A percentile compares a stretch with the other conserved stretches of the same genome.
These are phyloP conservation scores for Drechslerella coelobrocha DNA, from an alignment of 2,329 filamentous ascomycete genomes.

Conservation along the genomic window DNA sequence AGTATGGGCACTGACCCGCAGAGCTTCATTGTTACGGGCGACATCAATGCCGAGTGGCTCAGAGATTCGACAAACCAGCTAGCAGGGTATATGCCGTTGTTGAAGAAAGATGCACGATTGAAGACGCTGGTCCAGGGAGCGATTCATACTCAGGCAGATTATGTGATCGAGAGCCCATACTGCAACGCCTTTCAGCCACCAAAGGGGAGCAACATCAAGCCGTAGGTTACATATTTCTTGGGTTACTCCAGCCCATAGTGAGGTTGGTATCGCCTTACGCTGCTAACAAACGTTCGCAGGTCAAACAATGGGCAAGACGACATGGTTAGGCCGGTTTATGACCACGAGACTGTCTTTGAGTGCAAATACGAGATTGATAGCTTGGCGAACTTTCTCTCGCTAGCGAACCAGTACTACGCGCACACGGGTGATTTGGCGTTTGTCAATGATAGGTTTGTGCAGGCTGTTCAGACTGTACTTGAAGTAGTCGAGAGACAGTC, in stretches of 20 bases:
- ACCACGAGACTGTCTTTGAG: conserved; percentile 86
- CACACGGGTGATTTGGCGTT: conserved; percentile 80
- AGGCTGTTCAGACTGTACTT: conserved; percentile 76
- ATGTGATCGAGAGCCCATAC: conserved; percentile 95
- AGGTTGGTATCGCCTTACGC: neutral
- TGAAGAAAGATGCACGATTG: conserved; percentile 79
- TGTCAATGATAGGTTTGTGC: conserved; percentile 77
- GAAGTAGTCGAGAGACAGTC: conserved; percentile 79
- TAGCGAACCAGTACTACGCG: conserved; percentile 85
- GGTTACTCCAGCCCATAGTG: neutral
- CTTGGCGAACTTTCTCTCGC: conserved; percentile 83
- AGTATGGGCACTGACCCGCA: conserved; percentile 70
- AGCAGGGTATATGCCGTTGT: conserved; percentile 83
- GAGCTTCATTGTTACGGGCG: conserved; percentile 90
- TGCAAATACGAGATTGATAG: conserved; percentile 99
- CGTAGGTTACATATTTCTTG: conserved; percentile 56
- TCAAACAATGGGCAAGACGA: conserved; percentile 83
- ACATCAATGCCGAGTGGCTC: conserved; percentile 92
- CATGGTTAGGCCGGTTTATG: conserved; percentile 82
- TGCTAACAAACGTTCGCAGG: conserved; percentile 23
- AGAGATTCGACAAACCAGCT: conserved; percentile 93
- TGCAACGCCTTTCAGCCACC: conserved; percentile 99
- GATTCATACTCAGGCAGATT: conserved; percentile 86
- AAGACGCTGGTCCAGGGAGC: conserved; percentile 84
- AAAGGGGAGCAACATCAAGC: conserved; percentile 75